Conservation (phyloP, 192 early-diverging fungal genomes). For the Gaertneriomyces sp. region DNA sequence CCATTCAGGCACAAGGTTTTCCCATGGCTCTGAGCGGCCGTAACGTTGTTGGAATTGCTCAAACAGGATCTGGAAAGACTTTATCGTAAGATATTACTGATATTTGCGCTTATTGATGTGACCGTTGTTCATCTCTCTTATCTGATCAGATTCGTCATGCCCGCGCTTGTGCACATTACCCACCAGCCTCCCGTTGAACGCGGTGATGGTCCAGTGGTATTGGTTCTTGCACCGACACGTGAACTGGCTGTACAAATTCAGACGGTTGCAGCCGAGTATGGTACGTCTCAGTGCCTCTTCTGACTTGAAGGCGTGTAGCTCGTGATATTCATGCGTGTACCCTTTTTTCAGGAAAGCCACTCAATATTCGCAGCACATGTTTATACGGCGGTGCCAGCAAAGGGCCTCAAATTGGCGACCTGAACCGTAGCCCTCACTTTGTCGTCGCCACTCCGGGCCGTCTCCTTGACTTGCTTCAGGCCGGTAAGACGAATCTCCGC, state of each 20-base stretch:
- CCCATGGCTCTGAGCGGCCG: constrained; percentile 80
- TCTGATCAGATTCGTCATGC: constrained; percentile 70
- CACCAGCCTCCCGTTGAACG: constrained; percentile 34
- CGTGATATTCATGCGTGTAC: no score
- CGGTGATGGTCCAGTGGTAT: constrained; percentile 55
- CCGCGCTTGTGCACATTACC: constrained; percentile 74
- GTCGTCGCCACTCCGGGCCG: constrained; percentile 94
- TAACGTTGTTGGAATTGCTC: constrained; percentile 91
- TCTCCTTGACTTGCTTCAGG: constrained; percentile 84
- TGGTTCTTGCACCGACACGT: constrained; percentile 75
- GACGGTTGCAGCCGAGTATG: constrained; percentile 54
- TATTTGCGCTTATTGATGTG: no score
- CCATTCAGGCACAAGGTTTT: constrained; percentile 94
- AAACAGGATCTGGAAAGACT: constrained; percentile 88
- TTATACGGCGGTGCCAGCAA: constrained; percentile 82
- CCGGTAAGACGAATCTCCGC: constrained; percentile 73
- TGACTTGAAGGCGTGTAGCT: no score
- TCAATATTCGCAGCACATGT: constrained; percentile 71
- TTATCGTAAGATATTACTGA: constrained; percentile 42
- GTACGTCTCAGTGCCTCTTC: constrained; percentile 13
- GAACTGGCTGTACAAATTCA: constrained; percentile 72
- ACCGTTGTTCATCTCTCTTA: no score
- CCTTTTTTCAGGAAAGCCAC: constrained; percentile 23
- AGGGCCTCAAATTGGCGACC: constrained; percentile 61
- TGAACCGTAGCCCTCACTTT: constrained; percentile 57